Base-by-base conservation (phyloP, 768 basidiomycete species). In the Suillus alpinus region DNA sequence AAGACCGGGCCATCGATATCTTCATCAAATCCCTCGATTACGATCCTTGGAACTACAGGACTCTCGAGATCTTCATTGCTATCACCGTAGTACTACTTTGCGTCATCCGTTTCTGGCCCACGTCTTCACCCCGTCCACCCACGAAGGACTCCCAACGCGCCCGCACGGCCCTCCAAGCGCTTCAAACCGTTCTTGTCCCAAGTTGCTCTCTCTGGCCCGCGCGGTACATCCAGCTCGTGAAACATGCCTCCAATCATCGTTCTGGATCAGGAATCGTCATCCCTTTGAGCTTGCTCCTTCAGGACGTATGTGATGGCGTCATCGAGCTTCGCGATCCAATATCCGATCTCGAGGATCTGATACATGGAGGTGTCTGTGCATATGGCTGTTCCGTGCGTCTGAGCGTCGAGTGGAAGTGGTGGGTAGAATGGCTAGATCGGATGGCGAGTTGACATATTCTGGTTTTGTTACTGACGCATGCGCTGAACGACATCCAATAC, bases 281-380 rank as follows among this genome's bases (percentile, higher is more conserved):
- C 43, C 71, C 77, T 47, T 62, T 80, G 3, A 66, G 72, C 32
- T 65, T 69, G 43, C 65, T 85, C 59, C 58, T 83, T 36, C 57
- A 70, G 26, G 74, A 73, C 56, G 66, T 81, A 23, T 65, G 67
- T 56, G 59, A 65, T 7, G 83, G 83, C 12, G 49, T 65, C 13
- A 63, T 85, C 14, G 85, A 86, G 65, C 57, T 84, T 49, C 74
- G 81, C 62, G 69, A 82, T 60, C 69, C 76, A 16, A 50, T 63
- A 12, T 57, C 67, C 57, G 77, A 81, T 61, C 66, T 85, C 13
- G 62, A 63, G 3, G 62, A 74, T 26, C 71, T 86, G 37, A 62
- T 83, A 50, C 68, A 61, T 34, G 69, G 71, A 4, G 69, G 72
- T 5, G 61, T 73, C 36, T 62, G 58, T 23, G 71, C 76, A 6